Evolutionary conservation across 106 monocot species (phyloP).

Genomic region (Dendrobium huoshanense): DNA sequence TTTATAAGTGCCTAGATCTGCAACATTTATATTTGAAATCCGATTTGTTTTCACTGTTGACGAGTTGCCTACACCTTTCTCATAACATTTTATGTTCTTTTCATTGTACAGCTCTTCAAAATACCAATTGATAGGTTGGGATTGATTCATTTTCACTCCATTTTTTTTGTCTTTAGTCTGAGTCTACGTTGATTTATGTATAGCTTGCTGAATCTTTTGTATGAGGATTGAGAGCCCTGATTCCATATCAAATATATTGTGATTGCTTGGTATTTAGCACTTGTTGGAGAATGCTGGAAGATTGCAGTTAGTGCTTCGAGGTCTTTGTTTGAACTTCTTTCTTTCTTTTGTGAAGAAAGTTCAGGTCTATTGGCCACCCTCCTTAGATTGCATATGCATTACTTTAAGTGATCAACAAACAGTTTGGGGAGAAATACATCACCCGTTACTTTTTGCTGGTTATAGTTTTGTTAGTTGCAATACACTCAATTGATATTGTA

Average conservation of each 20-base stretch:
- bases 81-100: background rate
- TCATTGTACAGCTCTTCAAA: background rate
- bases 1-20: background rate
- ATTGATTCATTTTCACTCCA: background rate
- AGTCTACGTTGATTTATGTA: too few relatives aligned
- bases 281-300: background rate
- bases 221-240: background rate
- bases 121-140: background rate
- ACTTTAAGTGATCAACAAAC: background rate
- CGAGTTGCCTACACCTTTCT: background rate
- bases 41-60: background rate
- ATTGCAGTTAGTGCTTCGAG: background rate
- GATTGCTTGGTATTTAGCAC: background rate
- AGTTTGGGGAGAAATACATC: background rate
- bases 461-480: background rate
- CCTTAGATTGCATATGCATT: background rate
- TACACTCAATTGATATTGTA: background rate
- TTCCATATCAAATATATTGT: constrained; percentile 1
- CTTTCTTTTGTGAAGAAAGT: background rate
- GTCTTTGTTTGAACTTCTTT: background rate
- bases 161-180: too few relatives aligned
- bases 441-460: background rate
- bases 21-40: background rate
- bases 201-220: too few relatives aligned
- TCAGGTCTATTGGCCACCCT: background rate